Percentiles rank a stretch among this genome's conserved stretches.
Conservation (phyloP, 495 filamentous ascomycete genomes). For the Viridothelium virens region DNA sequence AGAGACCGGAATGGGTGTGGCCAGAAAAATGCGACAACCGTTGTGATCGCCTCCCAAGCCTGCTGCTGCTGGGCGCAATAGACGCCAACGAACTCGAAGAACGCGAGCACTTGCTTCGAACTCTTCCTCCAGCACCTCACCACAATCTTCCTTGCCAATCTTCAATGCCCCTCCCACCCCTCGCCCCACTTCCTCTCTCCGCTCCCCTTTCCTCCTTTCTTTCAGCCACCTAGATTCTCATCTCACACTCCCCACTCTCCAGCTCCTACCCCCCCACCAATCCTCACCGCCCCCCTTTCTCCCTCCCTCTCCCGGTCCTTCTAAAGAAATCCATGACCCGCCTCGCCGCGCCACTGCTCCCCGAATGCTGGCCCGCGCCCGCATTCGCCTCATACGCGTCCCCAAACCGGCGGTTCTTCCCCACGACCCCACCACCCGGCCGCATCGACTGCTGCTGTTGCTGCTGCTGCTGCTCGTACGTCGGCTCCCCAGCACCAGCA, state of each 20-base stretch:
- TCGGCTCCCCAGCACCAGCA: neutral
- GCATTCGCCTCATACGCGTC: constrained; percentile 81
- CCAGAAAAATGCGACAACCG: too few relatives aligned
- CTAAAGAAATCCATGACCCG: constrained; percentile 98
- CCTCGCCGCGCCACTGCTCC: constrained; percentile 75
- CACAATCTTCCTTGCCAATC: too few relatives aligned
- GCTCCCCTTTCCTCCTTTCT: too few relatives aligned
- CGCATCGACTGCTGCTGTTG: neutral
- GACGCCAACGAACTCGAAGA: too few relatives aligned
- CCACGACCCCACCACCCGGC: constrained; percentile 55
- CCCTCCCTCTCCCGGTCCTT: constrained; percentile 60
- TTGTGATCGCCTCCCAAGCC: too few relatives aligned
- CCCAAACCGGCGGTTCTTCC: constrained; percentile 74
- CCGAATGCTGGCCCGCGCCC: constrained; percentile 58
- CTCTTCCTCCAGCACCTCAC: too few relatives aligned
- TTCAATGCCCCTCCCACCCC: too few relatives aligned
- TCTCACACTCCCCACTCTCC: neutral
- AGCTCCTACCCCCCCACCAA: neutral
- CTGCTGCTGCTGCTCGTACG: neutral
- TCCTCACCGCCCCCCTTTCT: constrained; percentile 6
- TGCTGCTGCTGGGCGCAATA: too few relatives aligned
- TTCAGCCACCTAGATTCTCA: neutral
- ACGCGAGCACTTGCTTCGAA: too few relatives aligned
- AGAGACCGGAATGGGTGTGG: neutral
- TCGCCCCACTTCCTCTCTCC: too few relatives aligned